A percentile compares a stretch with the other conserved stretches of the same genome.
Conservation (phyloP, 306 rosid species). For the Acacia crassicarpa region DNA sequence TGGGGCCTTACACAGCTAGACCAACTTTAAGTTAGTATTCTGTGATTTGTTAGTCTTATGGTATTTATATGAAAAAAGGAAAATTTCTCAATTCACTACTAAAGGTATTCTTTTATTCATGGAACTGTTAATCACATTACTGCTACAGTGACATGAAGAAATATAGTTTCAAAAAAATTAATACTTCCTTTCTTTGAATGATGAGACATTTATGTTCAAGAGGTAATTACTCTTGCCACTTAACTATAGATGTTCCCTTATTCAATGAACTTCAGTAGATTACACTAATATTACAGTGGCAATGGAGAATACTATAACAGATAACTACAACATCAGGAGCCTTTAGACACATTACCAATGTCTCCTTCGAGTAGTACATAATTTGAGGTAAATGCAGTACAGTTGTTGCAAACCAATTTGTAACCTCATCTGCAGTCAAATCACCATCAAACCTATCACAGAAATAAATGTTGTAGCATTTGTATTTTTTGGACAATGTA, state of each 20-base stretch:
- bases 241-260: conserved; percentile 24
- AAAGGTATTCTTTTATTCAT: not conserved
- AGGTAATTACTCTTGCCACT: not conserved
- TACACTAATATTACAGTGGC: conserved; percentile 4
- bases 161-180: not conserved
- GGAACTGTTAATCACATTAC: conserved; percentile 1
- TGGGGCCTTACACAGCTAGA: no score
- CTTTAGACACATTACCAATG: conserved; percentile 63
- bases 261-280: conserved; percentile 22
- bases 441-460: conserved; percentile 68
- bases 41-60: not conserved
- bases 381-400: conserved; percentile 77
- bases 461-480: conserved; percentile 16
- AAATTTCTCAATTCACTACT: not conserved
- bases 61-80: not conserved
- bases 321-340: conserved; percentile 7
- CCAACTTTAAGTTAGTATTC: no score
- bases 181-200: not conserved
- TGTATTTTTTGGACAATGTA: conserved; percentile 11
- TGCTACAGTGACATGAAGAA: not conserved
- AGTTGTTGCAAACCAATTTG: conserved; percentile 88
- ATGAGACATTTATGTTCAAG: not conserved
- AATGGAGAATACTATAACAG: not conserved
- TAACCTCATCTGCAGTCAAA: conserved; percentile 63
- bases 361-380: conserved; percentile 72